These are phyloP conservation scores for Neospermospora avenae DNA, from an alignment of 2,329 filamentous ascomycete genomes.

Conservation along the genomic window DNA sequence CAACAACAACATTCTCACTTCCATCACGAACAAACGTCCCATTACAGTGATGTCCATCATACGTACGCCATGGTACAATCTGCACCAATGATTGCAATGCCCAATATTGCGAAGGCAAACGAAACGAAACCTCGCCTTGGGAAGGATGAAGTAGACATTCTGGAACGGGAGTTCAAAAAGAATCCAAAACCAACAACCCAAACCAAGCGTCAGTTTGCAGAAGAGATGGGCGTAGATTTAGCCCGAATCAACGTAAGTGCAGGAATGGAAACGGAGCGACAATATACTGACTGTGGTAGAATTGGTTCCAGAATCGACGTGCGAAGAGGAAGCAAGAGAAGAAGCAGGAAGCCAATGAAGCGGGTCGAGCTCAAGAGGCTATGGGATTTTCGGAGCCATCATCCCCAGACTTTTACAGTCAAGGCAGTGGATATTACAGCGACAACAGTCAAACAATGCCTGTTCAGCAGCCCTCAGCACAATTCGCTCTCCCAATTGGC, in stretches of 20 bases:
- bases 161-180: slow-evolving; percentile 60
- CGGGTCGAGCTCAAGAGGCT: slow-evolving; percentile 36
- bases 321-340: slow-evolving; percentile 53
- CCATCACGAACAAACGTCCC: slow-evolving; percentile 23
- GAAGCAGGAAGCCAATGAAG: slow-evolving; percentile 51
- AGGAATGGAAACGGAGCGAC: slow-evolving; percentile 39
- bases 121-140: slow-evolving; percentile 42
- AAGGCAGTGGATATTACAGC: slow-evolving; percentile 20
- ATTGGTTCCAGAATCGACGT: slow-evolving; percentile 67
- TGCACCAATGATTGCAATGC: slow-evolving; percentile 36
- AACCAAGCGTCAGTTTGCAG: slow-evolving; percentile 57
- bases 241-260: slow-evolving; percentile 61
- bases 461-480: slow-evolving; percentile 16
- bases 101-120: slow-evolving; percentile 26
- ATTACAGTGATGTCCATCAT: slow-evolving; percentile 22
- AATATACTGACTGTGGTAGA: slow-evolving; percentile 42
- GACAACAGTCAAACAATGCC: slow-evolving; percentile 16
- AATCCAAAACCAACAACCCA: slow-evolving; percentile 63
- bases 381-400: slow-evolving; percentile 29
- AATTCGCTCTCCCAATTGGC: slow-evolving; percentile 21
- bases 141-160: slow-evolving; percentile 56
- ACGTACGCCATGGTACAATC: slow-evolving; percentile 22
- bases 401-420: slow-evolving; percentile 28
- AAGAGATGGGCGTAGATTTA: slow-evolving; percentile 60
- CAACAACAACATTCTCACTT: slow-evolving; percentile 24